Conservation (phyloP, 225 moss, liverwort and hornwort genomes). For the Anthoceros angustus region DNA sequence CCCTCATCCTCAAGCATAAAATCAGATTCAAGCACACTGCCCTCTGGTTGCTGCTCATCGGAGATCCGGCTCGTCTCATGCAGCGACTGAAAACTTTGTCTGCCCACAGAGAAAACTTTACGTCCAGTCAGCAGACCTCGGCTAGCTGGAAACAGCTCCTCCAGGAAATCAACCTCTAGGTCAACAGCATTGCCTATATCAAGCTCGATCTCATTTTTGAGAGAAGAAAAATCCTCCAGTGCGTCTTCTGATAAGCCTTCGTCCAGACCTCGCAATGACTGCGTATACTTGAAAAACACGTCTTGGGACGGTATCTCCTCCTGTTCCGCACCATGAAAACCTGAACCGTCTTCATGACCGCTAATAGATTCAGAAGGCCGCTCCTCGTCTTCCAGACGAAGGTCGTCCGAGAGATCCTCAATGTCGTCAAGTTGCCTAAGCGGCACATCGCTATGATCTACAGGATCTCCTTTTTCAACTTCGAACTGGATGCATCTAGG, state of each 20-base stretch:
- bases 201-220: neutral
- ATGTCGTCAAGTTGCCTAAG: too few relatives aligned
- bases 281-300: neutral
- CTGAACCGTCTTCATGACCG: too few relatives aligned
- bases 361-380: too few relatives aligned
- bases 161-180: constrained; percentile 2
- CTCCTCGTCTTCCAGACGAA: too few relatives aligned
- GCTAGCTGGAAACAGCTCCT: neutral
- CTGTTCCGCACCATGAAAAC: neutral
- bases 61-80: neutral
- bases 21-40: too few relatives aligned
- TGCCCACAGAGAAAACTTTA: constrained; percentile 2
- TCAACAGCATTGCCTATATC: neutral
- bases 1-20: too few relatives aligned
- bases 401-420: too few relatives aligned
- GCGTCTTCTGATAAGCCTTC: neutral
- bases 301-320: neutral
- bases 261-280: neutral
- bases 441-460: too few relatives aligned
- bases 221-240: neutral
- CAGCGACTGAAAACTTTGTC: neutral
- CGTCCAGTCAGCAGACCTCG: constrained; percentile 2
- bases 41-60: neutral
- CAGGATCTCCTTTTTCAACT: neutral
- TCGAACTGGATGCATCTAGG: neutral